These are phyloP conservation scores for Phialophora chinensis DNA, from an alignment of 2,329 filamentous ascomycete species.

Conservation along the genomic window DNA sequence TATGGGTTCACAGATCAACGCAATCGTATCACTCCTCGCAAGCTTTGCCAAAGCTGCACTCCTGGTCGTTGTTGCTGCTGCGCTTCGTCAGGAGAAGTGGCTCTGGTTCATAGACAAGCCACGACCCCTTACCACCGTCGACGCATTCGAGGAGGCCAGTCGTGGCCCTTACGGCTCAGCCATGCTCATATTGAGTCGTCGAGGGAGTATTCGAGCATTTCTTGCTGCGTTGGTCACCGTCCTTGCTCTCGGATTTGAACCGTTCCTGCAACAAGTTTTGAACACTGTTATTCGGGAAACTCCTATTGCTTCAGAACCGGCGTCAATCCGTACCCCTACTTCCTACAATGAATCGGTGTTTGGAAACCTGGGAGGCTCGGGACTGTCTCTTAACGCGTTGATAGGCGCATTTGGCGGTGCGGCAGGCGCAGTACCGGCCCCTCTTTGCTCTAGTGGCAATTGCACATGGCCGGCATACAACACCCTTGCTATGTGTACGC, in stretches of 20 bases:
- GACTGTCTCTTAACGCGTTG: conserved; percentile 24
- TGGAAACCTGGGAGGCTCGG: conserved; percentile 22
- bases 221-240: conserved; percentile 35
- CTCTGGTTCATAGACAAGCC: conserved; percentile 33
- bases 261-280: conserved; percentile 39
- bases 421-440: conserved; percentile 18
- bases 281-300: conserved; percentile 17
- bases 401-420: conserved; percentile 31
- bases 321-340: conserved; percentile 27
- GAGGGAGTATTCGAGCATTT: conserved; percentile 24
- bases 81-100: conserved; percentile 40
- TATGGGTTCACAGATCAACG: conserved; percentile 28
- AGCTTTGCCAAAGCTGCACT: conserved; percentile 36
- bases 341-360: conserved; percentile 26
- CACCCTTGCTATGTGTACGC: conserved; percentile 28
- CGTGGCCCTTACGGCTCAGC: conserved; percentile 38
- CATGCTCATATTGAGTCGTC: conserved; percentile 17
- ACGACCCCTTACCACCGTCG: conserved; percentile 30
- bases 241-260: conserved; percentile 38
- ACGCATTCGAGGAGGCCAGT: conserved; percentile 39
- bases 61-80: conserved; percentile 31
- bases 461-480: conserved; percentile 32
- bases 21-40: conserved; percentile 35
- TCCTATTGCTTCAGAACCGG: conserved; percentile 11
- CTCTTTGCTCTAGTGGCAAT: conserved; percentile 29